A percentile compares a stretch with the other conserved stretches of the same genome.
These are phyloP conservation scores for Kwoniella shivajii DNA, from an alignment of 1,284 basidiomycete genomes.

Conservation along the genomic window DNA sequence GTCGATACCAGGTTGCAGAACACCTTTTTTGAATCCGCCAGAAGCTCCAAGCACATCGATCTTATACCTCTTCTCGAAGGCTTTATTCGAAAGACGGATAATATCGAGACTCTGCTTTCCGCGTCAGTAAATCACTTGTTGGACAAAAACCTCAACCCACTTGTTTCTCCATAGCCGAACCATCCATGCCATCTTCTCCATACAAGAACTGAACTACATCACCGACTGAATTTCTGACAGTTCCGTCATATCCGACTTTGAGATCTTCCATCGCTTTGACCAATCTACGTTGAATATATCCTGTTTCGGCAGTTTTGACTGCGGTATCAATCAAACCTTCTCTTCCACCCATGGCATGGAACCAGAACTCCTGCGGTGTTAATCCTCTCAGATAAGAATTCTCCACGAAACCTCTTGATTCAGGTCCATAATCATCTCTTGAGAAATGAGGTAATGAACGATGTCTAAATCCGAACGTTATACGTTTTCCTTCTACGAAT, in stretches of 20 bases:
- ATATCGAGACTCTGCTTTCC: constrained; percentile 70
- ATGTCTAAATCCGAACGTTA: constrained; percentile 97
- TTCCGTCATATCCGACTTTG: constrained; percentile 96
- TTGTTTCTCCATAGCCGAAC: constrained; percentile 95
- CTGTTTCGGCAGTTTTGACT: constrained; percentile 99
- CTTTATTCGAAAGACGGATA: constrained; percentile 76
- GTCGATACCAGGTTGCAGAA: constrained; percentile 91
- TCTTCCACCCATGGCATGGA: constrained; percentile 99
- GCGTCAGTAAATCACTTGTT: background rate
- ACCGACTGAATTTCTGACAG: constrained; percentile 93
- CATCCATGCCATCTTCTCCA: constrained; percentile 99
- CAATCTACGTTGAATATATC: constrained; percentile 96
- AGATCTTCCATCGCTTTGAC: constrained; percentile 99
- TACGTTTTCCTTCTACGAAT: constrained; percentile 95
- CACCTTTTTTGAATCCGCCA: constrained; percentile 75
- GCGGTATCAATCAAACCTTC: constrained; percentile 99
- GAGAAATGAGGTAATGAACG: constrained; percentile 96
- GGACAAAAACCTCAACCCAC: constrained; percentile 23
- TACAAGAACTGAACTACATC: constrained; percentile 97
- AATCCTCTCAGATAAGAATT: constrained; percentile 98
- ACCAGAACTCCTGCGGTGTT: constrained; percentile 99
- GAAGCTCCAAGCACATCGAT: constrained; percentile 79
- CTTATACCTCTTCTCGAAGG: constrained; percentile 87
- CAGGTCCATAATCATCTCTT: constrained; percentile 98
- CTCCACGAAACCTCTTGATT: constrained; percentile 98